Evolutionary conservation across 257 asterid species (phyloP), one percentile per base, ranked within the genome.

Genomic region (Ajuga chamaepitys): DNA sequence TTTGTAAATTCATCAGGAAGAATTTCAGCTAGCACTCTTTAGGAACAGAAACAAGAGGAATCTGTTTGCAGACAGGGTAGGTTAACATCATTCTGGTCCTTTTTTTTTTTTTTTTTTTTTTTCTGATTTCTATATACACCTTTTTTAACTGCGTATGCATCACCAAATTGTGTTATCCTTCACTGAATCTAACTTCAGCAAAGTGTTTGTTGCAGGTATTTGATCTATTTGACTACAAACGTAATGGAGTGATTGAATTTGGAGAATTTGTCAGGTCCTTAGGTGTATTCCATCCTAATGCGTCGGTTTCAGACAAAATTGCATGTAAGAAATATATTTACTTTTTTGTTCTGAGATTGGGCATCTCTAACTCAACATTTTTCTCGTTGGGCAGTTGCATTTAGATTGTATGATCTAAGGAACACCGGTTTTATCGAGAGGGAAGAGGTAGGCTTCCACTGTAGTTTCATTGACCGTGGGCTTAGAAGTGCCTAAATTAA

Each of bases 21-120:
- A 93, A 58, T 87, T 93, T 77, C 97, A 89, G 83, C 78, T 93
- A 38, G 97, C 98, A 13, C 88, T 93, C 64, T 89, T 93, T 53
- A 71, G 91, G 81, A 89, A 89, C 80, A 66, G 64, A 74, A 81
- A 85, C 82, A 78, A 55, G 82, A 79, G 80, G 67, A 84, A 87
- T 78, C 82, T 93, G 28, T 93, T 93, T 46, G 87, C 97, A 0
- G 97, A 93, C 74, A 80, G 98, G 85, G 98, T 88, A 70, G 9
- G 78, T 58, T 61, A 17, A 42, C 25, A 10, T 2, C 3, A 38
- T 32, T 13, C 57, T 21, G 34, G n/a, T 54, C 56, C 0, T 40
- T 26, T 42, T 16, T 34, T 21, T 26, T 58, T 45, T 32, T 30
- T 1, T 30, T 42, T 16, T 34, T 21, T 26, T 58, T 45, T 32